Percentiles rank a stretch among this genome's conserved stretches.
phyloP scores from a whole-genome alignment of 2,329 filamentous ascomycete genomes.

The Pseudogymnoascus sp. region DNA sequence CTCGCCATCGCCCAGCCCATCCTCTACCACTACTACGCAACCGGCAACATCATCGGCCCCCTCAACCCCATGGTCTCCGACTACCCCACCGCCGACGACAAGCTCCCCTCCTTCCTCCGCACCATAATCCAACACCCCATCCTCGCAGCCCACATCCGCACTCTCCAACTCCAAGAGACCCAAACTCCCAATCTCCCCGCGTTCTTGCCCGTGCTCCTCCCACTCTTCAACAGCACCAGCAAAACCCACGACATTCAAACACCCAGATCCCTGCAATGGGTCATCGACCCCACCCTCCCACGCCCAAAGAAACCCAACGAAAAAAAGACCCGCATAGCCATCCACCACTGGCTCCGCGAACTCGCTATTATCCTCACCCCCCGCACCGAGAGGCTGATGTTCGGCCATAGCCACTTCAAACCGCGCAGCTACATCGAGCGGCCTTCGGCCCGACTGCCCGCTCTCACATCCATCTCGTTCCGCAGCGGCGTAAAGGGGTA shows the following conservation, averaged over 20 bases:
- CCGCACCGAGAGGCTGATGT: neutral
- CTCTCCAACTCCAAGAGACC: neutral
- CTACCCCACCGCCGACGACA: neutral
- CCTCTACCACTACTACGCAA: neutral
- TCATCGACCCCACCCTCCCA: neutral
- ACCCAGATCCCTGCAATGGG: neutral
- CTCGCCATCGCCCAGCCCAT: neutral
- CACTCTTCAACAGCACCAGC: neutral
- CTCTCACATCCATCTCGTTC: neutral
- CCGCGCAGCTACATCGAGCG: neutral
- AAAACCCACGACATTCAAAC: neutral
- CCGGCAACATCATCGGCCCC: neutral
- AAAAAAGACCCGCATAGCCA: neutral
- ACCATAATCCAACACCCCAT: neutral
- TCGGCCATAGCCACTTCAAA: neutral
- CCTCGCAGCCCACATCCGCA: neutral
- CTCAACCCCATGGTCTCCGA: neutral
- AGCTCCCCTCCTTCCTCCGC: neutral
- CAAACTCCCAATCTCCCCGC: neutral
- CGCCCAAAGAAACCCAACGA: neutral
- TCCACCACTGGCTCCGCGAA: neutral
- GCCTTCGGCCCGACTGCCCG: neutral
- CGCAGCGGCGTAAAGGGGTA: neutral
- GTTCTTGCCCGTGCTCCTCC: neutral
- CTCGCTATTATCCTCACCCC: neutral